phyloP scores from a whole-genome alignment of 108 stramenopile species.

The Conticribra weissflogii region DNA sequence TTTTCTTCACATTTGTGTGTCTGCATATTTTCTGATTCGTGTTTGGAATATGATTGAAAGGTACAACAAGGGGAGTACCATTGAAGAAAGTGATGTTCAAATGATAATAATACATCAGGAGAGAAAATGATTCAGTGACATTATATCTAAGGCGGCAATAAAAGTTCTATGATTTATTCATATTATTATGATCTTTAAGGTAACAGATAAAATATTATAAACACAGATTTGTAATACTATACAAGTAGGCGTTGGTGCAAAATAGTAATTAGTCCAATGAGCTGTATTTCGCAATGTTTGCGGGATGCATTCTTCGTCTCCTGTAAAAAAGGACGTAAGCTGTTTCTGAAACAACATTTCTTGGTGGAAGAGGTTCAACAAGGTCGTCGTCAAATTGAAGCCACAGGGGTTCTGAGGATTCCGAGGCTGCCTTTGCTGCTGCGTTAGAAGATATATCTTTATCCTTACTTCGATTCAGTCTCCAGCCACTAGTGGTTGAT shows the following conservation, averaged over 20 bases:
- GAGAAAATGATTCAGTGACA: no score
- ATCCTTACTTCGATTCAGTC: conserved; percentile 69
- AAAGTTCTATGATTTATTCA: no score
- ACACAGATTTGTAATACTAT: no score
- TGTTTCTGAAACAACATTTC: conserved; percentile 83
- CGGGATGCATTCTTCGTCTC: conserved; percentile 76
- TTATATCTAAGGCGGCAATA: no score
- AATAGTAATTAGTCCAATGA: conserved; percentile 55
- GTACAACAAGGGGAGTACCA: no score
- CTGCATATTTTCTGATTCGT: no score
- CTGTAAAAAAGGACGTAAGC: conserved; percentile 96
- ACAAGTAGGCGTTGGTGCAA: neutral
- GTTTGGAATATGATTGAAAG: no score
- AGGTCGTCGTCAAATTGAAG: conserved; percentile 95
- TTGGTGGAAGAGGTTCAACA: conserved; percentile 85
- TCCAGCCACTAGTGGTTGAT: conserved; percentile 63
- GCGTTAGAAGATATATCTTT: conserved; percentile 62
- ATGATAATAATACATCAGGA: no score
- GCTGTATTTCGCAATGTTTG: conserved; percentile 87
- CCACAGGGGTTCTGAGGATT: conserved; percentile 89
- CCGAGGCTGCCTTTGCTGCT: conserved; percentile 56
- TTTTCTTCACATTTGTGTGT: no score
- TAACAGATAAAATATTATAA: no score
- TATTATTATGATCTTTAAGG: no score
- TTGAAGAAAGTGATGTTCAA: no score